Evolutionary conservation across 2,329 filamentous ascomycete genomes (phyloP).

Genomic region (Penicillium sp.): DNA sequence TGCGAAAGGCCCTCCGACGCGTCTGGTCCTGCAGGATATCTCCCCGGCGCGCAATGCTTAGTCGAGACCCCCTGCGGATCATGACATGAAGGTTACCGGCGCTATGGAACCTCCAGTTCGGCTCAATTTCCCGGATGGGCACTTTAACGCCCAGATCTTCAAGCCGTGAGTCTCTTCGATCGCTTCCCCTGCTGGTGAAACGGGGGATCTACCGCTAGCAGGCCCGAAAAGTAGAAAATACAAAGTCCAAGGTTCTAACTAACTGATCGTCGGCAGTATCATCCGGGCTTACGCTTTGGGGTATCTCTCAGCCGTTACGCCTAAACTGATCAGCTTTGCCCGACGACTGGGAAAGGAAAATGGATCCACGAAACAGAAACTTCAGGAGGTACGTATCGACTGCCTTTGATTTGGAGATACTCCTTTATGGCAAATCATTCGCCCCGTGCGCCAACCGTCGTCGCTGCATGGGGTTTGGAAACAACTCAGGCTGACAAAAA

Average conservation of each 20-base stretch:
- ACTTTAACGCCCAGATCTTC: constrained; percentile 24
- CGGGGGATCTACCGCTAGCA: background rate
- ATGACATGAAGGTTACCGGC: constrained; percentile 25
- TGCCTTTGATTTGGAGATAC: background rate
- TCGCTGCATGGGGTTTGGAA: background rate
- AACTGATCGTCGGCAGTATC: constrained; percentile 29
- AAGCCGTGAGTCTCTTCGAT: constrained; percentile 34
- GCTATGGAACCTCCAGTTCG: constrained; percentile 29
- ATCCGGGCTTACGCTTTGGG: constrained; percentile 51
- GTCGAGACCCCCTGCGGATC: constrained; percentile 17
- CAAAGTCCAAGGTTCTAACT: constrained; percentile 1
- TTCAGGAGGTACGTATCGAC: constrained; percentile 35
- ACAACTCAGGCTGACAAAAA: constrained; percentile 23
- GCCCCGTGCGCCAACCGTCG: background rate
- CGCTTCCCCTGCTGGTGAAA: constrained; percentile 6
- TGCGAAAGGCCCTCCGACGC: background rate
- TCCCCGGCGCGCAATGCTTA: constrained; percentile 19
- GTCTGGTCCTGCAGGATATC: constrained; percentile 2
- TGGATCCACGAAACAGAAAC: constrained; percentile 32
- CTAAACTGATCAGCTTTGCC: constrained; percentile 44
- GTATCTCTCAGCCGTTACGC: constrained; percentile 49
- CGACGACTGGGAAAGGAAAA: constrained; percentile 35
- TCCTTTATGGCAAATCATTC: background rate
- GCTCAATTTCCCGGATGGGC: constrained; percentile 21
- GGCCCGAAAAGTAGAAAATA: background rate